Percentiles rank a stretch among this genome's conserved stretches.
These are phyloP conservation scores for Rhizopogon vesiculosus DNA, from an alignment of 768 basidiomycete genomes.

Conservation along the genomic window DNA sequence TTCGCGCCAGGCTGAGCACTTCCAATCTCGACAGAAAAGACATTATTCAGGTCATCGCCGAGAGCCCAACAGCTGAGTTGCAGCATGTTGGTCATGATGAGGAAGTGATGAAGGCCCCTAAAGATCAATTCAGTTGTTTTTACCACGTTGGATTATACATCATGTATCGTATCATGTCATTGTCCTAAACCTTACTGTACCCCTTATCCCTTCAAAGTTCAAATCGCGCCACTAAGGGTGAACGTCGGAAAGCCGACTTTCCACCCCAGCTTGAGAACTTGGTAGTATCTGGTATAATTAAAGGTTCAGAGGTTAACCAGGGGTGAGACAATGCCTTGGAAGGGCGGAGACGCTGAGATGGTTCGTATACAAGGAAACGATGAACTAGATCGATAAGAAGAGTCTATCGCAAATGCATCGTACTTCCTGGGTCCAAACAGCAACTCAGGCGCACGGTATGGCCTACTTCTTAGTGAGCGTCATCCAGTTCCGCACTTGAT, in stretches of 20 bases:
- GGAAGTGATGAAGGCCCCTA: too few species aligned
- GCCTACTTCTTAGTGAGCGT: slow-evolving; percentile 35
- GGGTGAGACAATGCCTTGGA: slow-evolving; percentile 49
- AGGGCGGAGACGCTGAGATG: slow-evolving; percentile 42
- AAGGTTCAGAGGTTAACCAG: slow-evolving; percentile 42
- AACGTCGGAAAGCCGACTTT: slow-evolving; percentile 13
- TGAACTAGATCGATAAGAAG: slow-evolving; percentile 53
- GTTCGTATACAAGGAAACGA: slow-evolving; percentile 58
- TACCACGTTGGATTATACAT: not conserved
- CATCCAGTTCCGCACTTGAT: not conserved
- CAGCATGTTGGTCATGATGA: too few species aligned
- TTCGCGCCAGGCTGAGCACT: too few species aligned
- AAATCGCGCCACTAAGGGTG: slow-evolving; percentile 1
- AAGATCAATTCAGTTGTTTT: too few species aligned
- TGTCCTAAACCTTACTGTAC: not conserved
- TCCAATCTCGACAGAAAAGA: too few species aligned
- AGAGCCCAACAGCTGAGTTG: too few species aligned
- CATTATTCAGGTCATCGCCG: too few species aligned
- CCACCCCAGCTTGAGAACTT: slow-evolving; percentile 12
- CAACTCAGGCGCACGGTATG: slow-evolving; percentile 87
- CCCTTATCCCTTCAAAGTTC: not conserved
- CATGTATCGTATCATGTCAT: not conserved
- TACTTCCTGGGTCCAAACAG: slow-evolving; percentile 73
- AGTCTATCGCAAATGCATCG: slow-evolving; percentile 65
- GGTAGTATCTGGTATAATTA: slow-evolving; percentile 40